Conservation (phyloP, 352 stramenopile genomes). For the Globisporangium abappressorium region DNA sequence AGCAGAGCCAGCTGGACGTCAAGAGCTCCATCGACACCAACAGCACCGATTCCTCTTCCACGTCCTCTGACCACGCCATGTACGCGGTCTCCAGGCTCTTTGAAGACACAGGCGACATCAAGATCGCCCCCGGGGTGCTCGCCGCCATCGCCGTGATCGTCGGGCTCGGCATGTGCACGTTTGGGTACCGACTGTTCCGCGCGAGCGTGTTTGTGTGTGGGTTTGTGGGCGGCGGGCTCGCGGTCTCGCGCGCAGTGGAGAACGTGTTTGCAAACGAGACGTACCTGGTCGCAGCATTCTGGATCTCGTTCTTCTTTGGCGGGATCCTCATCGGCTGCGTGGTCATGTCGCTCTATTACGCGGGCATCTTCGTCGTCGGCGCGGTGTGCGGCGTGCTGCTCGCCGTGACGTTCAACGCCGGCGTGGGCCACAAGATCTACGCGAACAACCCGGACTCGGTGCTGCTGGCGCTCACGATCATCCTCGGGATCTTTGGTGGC, state of each 20-base stretch:
- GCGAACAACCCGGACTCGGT: constrained; percentile 49
- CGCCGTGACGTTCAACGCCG: constrained; percentile 54
- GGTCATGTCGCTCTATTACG: constrained; percentile 47
- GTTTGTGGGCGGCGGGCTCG: constrained; percentile 54
- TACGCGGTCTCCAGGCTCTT: constrained; percentile 13
- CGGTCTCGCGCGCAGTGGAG: constrained; percentile 49
- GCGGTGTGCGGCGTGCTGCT: constrained; percentile 55
- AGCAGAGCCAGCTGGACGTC: background rate
- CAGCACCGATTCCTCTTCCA: background rate
- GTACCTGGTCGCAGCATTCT: constrained; percentile 55
- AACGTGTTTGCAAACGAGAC: constrained; percentile 47
- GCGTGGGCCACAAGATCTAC: constrained; percentile 54
- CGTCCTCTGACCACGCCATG: background rate
- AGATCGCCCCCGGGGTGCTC: constrained; percentile 38
- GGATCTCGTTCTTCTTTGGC: constrained; percentile 67
- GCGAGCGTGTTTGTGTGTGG: constrained; percentile 53
- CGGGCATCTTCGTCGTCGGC: constrained; percentile 55
- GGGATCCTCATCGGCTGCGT: constrained; percentile 49
- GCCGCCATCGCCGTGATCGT: constrained; percentile 39
- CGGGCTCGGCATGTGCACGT: constrained; percentile 38
- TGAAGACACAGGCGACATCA: constrained; percentile 11
- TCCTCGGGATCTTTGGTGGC: constrained; percentile 47
- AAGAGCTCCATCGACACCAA: constrained; percentile 8
- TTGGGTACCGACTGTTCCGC: constrained; percentile 63
- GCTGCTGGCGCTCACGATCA: constrained; percentile 40